A percentile compares a stretch with the other conserved stretches of the same genome.
These are phyloP conservation scores for Jacaranda mimosifolia DNA, from an alignment of 257 asterid species.

Conservation along the genomic window DNA sequence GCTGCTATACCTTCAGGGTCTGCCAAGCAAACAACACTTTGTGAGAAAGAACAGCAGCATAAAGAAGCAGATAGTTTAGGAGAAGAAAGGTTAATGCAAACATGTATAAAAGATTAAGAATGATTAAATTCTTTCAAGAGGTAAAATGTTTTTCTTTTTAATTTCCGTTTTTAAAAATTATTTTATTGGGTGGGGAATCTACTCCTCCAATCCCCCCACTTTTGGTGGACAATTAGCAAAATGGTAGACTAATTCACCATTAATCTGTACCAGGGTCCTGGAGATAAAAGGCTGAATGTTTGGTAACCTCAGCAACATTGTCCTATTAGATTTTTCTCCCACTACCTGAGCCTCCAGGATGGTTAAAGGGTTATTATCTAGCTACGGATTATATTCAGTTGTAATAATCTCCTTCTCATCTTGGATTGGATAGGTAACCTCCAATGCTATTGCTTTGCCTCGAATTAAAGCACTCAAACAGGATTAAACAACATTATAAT, in stretches of 20 bases:
- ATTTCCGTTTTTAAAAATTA: neutral
- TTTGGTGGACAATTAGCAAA: too few relatives aligned
- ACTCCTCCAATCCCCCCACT: too few relatives aligned
- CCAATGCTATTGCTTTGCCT: neutral
- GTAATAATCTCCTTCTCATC: neutral
- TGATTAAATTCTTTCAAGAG: too few relatives aligned
- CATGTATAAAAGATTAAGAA: neutral
- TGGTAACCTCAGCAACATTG: too few relatives aligned
- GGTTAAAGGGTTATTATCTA: neutral
- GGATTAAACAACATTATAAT: neutral
- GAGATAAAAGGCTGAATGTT: too few relatives aligned
- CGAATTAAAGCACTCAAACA: neutral
- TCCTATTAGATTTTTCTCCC: too few relatives aligned
- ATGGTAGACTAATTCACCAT: too few relatives aligned
- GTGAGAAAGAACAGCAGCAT: neutral
- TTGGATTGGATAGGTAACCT: neutral
- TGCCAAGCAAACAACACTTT: conserved; percentile 48
- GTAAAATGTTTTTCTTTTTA: neutral
- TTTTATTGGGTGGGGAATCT: too few relatives aligned
- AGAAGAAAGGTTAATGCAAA: conserved; percentile 1
- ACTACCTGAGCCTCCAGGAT: too few relatives aligned
- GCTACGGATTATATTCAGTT: neutral
- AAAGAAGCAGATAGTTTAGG: neutral
- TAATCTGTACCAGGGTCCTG: too few relatives aligned
- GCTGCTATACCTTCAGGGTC: conserved; percentile 91